Evolutionary conservation across 352 stramenopile genomes (phyloP).

Genomic region (Pythium folliculosum): DNA sequence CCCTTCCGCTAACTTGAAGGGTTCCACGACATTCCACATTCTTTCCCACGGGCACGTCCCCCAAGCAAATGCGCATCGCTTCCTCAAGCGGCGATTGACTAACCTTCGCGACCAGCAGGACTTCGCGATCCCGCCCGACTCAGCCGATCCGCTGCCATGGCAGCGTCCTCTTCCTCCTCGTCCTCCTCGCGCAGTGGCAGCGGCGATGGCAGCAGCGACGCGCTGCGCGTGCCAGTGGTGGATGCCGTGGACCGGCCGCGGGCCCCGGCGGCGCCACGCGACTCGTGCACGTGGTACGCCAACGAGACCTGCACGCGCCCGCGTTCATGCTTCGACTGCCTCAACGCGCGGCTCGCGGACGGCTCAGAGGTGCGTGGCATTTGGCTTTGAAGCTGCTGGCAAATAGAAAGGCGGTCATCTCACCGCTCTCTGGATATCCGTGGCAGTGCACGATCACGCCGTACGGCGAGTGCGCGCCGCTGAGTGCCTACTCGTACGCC

Average conservation of each 20-base stretch:
- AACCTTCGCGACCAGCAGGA: not conserved
- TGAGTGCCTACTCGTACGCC: conserved; percentile 10
- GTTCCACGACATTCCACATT: not conserved
- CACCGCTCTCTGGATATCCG: not conserved
- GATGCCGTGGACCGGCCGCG: not conserved
- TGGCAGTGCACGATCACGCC: conserved; percentile 24
- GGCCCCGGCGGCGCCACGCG: conserved; percentile 13
- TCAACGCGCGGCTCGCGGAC: conserved; percentile 34
- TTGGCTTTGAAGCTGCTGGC: not conserved
- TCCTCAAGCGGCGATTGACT: not conserved
- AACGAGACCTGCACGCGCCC: conserved; percentile 42
- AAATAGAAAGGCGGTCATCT: not conserved
- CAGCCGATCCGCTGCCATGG: not conserved
- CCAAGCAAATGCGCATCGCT: not conserved
- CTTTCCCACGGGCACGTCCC: not conserved
- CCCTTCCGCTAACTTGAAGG: not conserved
- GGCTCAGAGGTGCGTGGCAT: conserved; percentile 3
- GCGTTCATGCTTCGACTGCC: conserved; percentile 61
- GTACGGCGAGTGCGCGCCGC: conserved; percentile 21
- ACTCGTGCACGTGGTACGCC: conserved; percentile 42
- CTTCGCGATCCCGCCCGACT: not conserved
- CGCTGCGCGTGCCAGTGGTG: not conserved
- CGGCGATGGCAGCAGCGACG: not conserved
- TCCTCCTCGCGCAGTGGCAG: not conserved
- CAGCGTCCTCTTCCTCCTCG: not conserved